Percentiles rank a stretch among this genome's conserved stretches.
These are phyloP conservation scores for Heliocybe sulcata DNA, from an alignment of 1,284 basidiomycete species.

Conservation along the genomic window DNA sequence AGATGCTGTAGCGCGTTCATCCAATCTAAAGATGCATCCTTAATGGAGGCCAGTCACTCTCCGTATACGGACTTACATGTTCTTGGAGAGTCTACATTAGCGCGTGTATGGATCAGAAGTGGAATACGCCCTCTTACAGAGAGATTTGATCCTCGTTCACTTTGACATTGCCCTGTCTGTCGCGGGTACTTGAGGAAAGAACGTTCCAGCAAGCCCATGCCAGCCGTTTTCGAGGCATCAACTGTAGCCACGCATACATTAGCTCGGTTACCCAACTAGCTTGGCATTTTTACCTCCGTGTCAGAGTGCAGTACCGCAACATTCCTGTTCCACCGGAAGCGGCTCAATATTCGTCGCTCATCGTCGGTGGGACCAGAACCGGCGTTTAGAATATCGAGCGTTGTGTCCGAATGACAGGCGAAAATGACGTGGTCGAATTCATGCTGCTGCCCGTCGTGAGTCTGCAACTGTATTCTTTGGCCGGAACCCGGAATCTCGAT, in stretches of 20 bases:
- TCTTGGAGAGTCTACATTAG: constrained; percentile 15
- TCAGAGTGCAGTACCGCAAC: constrained; percentile 69
- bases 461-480: constrained; percentile 10
- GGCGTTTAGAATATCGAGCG: constrained; percentile 48
- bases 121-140: constrained; percentile 37
- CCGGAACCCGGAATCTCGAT: constrained; percentile 15
- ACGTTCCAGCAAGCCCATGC: constrained; percentile 80
- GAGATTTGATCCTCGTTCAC: constrained; percentile 56
- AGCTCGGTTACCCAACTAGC: too few relatives aligned
- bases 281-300: constrained; percentile 38
- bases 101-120: background rate
- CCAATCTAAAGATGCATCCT: constrained; percentile 35
- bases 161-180: constrained; percentile 27
- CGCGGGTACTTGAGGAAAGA: constrained; percentile 42
- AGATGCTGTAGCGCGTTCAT: constrained; percentile 81
- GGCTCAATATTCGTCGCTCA: constrained; percentile 52
- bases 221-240: constrained; percentile 55
- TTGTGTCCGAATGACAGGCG: constrained; percentile 70
- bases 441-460: constrained; percentile 33
- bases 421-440: constrained; percentile 73
- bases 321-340: constrained; percentile 67
- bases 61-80: constrained; percentile 28
- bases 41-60: background rate
- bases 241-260: too few relatives aligned
- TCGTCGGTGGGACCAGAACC: constrained; percentile 43